Evolutionary conservation across 1,284 basidiomycete species (phyloP), one percentile per base, ranked within the genome.

Genomic region (Porphyrellus sp.): DNA sequence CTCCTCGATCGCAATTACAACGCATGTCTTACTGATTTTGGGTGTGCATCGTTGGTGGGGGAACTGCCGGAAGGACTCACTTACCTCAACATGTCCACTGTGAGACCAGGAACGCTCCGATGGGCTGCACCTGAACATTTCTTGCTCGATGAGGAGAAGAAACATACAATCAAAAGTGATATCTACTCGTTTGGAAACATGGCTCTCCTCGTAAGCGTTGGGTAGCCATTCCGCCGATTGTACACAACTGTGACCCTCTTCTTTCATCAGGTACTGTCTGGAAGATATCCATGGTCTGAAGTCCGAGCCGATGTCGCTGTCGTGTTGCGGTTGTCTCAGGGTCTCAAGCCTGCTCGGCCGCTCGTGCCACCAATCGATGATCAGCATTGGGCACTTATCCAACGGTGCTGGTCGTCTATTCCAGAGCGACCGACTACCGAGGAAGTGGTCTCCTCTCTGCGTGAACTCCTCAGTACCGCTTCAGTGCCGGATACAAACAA

Each of bases 401-500:
- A 57, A n/a, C 18, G 8, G 3, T 60, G 59, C 28, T 61, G 49
- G 55, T 60, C 33, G 1, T 16, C 46, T 2, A 46, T 46, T 6
- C 15, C 8, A 5, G 55, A 57, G 21, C 45, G 53, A 21, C 49
- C 58, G 1, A 28, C 24, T 30, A 39, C 54, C 1, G 18, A 41
- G 15, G 34, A 44, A 8, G 1, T 51, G 18, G 39, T 59, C 3
- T 38, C 25, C 4, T 37, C 48, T 1, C 27, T 55, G 1, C 27
- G 16, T 6, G 18, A 21, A 31, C 9, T 30, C 7, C 41, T 43
- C 9, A 13, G 13, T 25, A 74, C 75, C 39, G 62, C 70, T 33
- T 86, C 88, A 69, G 68, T 79, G 44, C 75, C 75, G 47, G 64
- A 61, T 4, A 54, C 59, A 1, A 61, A 63, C 18, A 75, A 70